Evolutionary conservation across 2,329 filamentous ascomycete species (phyloP).

Genomic region (Diaporthe velutina): DNA sequence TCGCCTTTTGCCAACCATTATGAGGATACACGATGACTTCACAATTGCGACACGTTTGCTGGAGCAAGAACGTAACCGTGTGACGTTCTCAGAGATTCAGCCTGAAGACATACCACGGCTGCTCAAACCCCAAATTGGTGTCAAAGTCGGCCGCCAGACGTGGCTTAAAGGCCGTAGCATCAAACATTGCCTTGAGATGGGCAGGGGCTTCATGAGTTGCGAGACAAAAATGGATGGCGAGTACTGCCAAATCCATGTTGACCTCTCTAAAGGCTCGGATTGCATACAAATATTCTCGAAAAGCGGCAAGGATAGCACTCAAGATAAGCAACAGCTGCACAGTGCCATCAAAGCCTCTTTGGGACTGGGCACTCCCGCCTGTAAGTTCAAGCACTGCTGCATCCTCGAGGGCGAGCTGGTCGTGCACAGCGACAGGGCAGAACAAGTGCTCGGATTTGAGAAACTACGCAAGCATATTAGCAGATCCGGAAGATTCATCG

Average conservation of each 20-base stretch:
- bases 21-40: slow-evolving; percentile 79
- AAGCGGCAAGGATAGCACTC: slow-evolving; percentile 89
- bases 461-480: slow-evolving; percentile 85
- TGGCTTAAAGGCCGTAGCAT: slow-evolving; percentile 79
- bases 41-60: slow-evolving; percentile 69
- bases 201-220: slow-evolving; percentile 73
- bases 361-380: slow-evolving; percentile 68
- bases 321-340: slow-evolving; percentile 65
- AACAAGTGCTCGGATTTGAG: slow-evolving; percentile 80
- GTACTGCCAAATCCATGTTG: slow-evolving; percentile 89
- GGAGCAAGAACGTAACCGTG: slow-evolving; percentile 49
- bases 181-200: slow-evolving; percentile 79
- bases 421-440: slow-evolving; percentile 77
- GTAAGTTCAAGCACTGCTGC: slow-evolving; percentile 73
- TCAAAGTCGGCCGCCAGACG: slow-evolving; percentile 74
- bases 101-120: slow-evolving; percentile 46
- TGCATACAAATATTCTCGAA: slow-evolving; percentile 90
- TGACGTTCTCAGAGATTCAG: slow-evolving; percentile 42
- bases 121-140: slow-evolving; percentile 67
- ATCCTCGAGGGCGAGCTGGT: slow-evolving; percentile 89
- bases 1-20: slow-evolving; percentile 75
- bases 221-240: slow-evolving; percentile 91
- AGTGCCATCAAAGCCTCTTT: slow-evolving; percentile 75
- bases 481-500: slow-evolving; percentile 78
- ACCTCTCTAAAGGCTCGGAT: slow-evolving; percentile 66